Evolutionary conservation across 129 eudicot species (phyloP).

Genomic region (Flaveria sonorensis): DNA sequence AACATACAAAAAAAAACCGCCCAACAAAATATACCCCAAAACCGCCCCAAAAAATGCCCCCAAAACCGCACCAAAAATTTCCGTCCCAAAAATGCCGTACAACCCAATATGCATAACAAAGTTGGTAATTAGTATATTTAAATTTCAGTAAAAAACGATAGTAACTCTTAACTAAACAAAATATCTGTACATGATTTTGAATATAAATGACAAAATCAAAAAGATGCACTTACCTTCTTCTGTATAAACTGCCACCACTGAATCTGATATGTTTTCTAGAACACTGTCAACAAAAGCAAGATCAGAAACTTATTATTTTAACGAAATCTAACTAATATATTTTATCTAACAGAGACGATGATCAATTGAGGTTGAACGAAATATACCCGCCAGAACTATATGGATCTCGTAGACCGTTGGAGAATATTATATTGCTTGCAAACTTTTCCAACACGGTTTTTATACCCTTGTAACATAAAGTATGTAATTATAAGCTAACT

Average conservation of each 20-base stretch:
- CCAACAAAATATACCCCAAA: no score
- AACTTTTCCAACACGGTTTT: slow-evolving; percentile 44
- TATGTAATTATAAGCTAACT: not conserved
- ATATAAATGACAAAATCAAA: not conserved
- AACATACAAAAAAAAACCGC: no score
- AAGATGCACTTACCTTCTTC: slow-evolving; percentile 13
- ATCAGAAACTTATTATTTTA: not conserved
- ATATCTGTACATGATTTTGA: no score
- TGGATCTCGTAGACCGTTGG: slow-evolving; percentile 48
- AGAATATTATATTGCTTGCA: slow-evolving; percentile 50
- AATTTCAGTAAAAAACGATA: no score
- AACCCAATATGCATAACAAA: no score
- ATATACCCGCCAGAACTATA: slow-evolving; percentile 48
- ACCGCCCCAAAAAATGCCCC: no score
- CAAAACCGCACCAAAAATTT: no score
- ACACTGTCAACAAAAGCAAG: slow-evolving; percentile 12
- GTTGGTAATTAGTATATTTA: no score
- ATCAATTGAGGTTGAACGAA: not conserved
- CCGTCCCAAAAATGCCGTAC: no score
- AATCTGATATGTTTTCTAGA: slow-evolving; percentile 38
- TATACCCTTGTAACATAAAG: slow-evolving; percentile 26
- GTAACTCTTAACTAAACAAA: no score
- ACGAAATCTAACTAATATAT: not conserved
- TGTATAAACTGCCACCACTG: slow-evolving; percentile 28
- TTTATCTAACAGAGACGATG: no score